Evolutionary conservation across 441 rosid genomes (phyloP).

Genomic region (Eutrema salsugineum): DNA sequence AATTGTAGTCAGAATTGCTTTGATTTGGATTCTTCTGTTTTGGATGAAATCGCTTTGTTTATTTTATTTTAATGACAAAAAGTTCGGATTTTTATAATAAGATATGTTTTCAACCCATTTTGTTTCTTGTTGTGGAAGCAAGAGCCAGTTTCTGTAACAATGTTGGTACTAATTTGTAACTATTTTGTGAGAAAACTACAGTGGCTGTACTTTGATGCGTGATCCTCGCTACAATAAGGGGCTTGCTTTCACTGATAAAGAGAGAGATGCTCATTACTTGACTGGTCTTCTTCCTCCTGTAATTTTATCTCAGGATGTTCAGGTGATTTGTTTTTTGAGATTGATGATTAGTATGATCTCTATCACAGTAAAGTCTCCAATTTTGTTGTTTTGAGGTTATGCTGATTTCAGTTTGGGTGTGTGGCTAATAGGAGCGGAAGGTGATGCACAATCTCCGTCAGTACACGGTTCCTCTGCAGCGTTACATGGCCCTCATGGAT

Average conservation of each 20-base stretch:
- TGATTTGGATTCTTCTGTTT: neutral
- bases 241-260: conserved; percentile 66
- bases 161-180: too few species aligned
- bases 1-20: neutral
- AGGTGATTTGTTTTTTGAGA: conserved; percentile 37
- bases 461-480: conserved; percentile 77
- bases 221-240: conserved; percentile 88
- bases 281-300: conserved; percentile 88
- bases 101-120: neutral
- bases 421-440: conserved; percentile 50
- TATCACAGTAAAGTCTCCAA: neutral
- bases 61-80: neutral
- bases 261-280: conserved; percentile 85
- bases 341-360: neutral
- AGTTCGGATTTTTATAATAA: neutral
- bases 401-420: conserved; percentile 4
- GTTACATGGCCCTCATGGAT: conserved; percentile 85
- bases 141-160: neutral
- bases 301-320: conserved; percentile 63
- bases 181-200: neutral
- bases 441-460: conserved; percentile 75
- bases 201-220: conserved; percentile 79
- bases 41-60: neutral
- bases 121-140: conserved; percentile 4
- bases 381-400: neutral